A percentile compares a stretch with the other conserved stretches of the same genome.
These are phyloP conservation scores for Cryptococcus floricola DNA, from an alignment of 1,284 basidiomycete genomes.

Conservation along the genomic window DNA sequence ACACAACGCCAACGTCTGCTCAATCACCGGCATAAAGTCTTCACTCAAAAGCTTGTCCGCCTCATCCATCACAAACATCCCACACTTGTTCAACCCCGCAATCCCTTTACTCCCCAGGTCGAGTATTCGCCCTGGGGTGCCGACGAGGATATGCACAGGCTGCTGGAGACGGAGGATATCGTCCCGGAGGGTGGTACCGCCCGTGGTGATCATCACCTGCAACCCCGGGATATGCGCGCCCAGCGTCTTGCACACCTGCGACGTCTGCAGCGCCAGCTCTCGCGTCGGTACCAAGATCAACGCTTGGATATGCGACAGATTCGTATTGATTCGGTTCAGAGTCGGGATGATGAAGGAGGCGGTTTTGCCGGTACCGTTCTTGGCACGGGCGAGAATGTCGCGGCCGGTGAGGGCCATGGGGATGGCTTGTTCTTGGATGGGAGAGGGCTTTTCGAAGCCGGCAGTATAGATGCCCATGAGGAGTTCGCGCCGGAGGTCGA, in stretches of 20 bases:
- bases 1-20: constrained; percentile 83
- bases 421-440: constrained; percentile 97
- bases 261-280: constrained; percentile 91
- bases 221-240: constrained; percentile 86
- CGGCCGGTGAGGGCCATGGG: constrained; percentile 80
- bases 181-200: constrained; percentile 95
- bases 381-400: constrained; percentile 71
- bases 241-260: constrained; percentile 94
- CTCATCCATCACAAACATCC: constrained; percentile 98
- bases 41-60: constrained; percentile 96
- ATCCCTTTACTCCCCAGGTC: constrained; percentile 92
- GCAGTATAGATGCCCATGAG: constrained; percentile 95
- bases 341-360: constrained; percentile 97
- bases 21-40: constrained; percentile 98
- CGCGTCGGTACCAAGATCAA: constrained; percentile 90
- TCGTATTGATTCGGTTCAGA: constrained; percentile 85
- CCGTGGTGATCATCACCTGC: constrained; percentile 99
- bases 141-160: constrained; percentile 90
- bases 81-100: constrained; percentile 89
- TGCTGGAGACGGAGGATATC: constrained; percentile 92
- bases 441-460: constrained; percentile 92
- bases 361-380: constrained; percentile 60
- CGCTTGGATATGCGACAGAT: constrained; percentile 87
- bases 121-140: constrained; percentile 92
- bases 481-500: constrained; percentile 70